Evolutionary conservation across 257 asterid genomes (phyloP), one percentile per base, ranked within the genome.

Genomic region (Ophiorrhiza pumila): DNA sequence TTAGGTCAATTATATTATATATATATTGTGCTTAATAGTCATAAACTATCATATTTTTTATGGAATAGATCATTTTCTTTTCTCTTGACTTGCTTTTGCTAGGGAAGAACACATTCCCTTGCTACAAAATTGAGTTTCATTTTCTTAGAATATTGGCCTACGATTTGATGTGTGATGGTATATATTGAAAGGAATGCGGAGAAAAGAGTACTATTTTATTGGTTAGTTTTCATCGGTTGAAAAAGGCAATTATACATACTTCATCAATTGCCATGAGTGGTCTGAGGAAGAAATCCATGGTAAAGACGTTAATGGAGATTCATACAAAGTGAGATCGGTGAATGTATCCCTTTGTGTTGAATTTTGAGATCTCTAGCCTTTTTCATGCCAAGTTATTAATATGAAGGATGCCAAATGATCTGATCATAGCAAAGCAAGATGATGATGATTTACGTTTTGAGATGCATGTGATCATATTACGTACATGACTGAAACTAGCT

Each of bases 61-160:
- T 58, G 22, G 64, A 58, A 58, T 35, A 58, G 64, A 27, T n/a
- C n/a, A n/a, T n/a, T n/a, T n/a, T n/a, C n/a, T n/a, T n/a, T 58
- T 4, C 29, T 29, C 64, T 58, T 57, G 29, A 22, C 29, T 57
- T 17, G 2, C 14, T 45, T 34, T 57, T 57, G 25, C 29, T 29
- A 32, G 20, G 13, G 14, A 27, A 9, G 39, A 58, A 58, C 29
- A 58, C 29, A 57, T 57, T 57, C 37, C 18, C 14, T 57, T 57
- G n/a, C 35, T 11, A 57, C 7, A 27, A 27, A 57, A 25, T 23
- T 3, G 29, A 27, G 35, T 56, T 56, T 56, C 27, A 57, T 27
- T 12, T 56, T 25, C 27, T 9, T 1, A 56, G 35, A 25, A 53
- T 55, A 10, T 27, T 27, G 22, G 64, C 3, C 9, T 12, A 29